Evolutionary conservation across 352 stramenopile species (phyloP).

Genomic region (Blastocystis sp.): DNA sequence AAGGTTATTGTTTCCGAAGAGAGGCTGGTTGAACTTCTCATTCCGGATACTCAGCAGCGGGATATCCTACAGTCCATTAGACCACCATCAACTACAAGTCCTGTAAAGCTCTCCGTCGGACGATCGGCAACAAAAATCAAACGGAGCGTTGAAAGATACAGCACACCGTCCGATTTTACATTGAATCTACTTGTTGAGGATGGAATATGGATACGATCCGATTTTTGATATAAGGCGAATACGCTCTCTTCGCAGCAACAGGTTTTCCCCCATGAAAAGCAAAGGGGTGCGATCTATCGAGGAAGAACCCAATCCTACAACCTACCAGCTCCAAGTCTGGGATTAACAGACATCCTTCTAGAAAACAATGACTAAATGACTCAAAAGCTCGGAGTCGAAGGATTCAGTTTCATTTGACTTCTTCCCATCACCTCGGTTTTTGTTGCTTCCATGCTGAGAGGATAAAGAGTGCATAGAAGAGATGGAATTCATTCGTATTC

Average conservation of each 20-base stretch:
- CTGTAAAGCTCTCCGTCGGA: neutral
- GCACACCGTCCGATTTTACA: neutral
- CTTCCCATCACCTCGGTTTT: too few relatives aligned
- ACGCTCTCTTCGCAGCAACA: neutral
- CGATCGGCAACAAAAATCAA: conserved; percentile 17
- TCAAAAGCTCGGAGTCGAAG: too few relatives aligned
- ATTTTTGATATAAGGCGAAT: conserved; percentile 38
- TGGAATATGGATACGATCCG: neutral
- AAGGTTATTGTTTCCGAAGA: conserved; percentile 42
- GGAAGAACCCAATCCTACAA: neutral
- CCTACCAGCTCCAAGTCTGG: neutral
- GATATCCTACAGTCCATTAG: conserved; percentile 1
- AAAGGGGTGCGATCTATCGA: neutral
- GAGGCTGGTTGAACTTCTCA: conserved; percentile 28
- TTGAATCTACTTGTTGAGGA: neutral
- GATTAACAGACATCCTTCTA: conserved; percentile 39
- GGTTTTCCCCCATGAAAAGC: neutral
- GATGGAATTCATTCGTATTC: too few relatives aligned
- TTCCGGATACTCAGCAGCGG: conserved; percentile 27
- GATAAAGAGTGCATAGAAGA: too few relatives aligned
- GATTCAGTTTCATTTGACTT: too few relatives aligned
- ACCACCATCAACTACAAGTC: neutral
- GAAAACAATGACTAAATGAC: too few relatives aligned
- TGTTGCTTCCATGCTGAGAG: too few relatives aligned
- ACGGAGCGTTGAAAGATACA: conserved; percentile 19